Evolutionary conservation across 2,329 filamentous ascomycete genomes (phyloP).

Genomic region (Zopfia rhizophila): DNA sequence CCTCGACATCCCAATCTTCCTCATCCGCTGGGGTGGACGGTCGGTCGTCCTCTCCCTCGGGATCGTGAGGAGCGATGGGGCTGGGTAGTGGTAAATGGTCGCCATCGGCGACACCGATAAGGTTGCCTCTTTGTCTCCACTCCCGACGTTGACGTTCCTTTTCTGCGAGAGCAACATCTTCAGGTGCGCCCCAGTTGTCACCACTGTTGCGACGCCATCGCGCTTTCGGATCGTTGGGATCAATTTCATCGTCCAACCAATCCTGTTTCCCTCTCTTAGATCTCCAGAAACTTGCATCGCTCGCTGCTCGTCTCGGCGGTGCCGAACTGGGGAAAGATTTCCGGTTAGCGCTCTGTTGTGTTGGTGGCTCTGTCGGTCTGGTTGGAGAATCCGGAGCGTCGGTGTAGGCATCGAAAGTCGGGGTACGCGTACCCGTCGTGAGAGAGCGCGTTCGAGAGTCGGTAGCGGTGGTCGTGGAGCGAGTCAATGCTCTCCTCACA

Average conservation of each 20-base stretch:
- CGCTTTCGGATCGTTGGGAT: slow-evolving; percentile 26
- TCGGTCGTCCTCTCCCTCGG: slow-evolving; percentile 33
- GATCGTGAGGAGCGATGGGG: slow-evolving; percentile 34
- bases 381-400: slow-evolving; percentile 35
- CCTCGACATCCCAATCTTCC: slow-evolving; percentile 63
- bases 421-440: slow-evolving; percentile 28
- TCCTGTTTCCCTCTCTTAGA: slow-evolving; percentile 56
- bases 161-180: slow-evolving; percentile 43
- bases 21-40: slow-evolving; percentile 50
- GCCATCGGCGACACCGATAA: slow-evolving; percentile 39
- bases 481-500: slow-evolving; percentile 46
- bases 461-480: slow-evolving; percentile 34
- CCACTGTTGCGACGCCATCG: slow-evolving; percentile 47
- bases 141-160: slow-evolving; percentile 43
- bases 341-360: slow-evolving; percentile 13
- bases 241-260: slow-evolving; percentile 50
- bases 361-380: too few relatives aligned
- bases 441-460: slow-evolving; percentile 41
- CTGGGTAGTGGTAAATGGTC: slow-evolving; percentile 41
- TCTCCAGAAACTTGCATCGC: slow-evolving; percentile 56
- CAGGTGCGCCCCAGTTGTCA: slow-evolving; percentile 48
- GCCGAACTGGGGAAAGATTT: slow-evolving; percentile 32
- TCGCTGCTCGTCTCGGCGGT: slow-evolving; percentile 55
- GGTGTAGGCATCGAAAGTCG: slow-evolving; percentile 40
- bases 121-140: slow-evolving; percentile 41